Evolutionary conservation across 2,329 filamentous ascomycete genomes (phyloP).

Genomic region (Trichoderma hamatum): DNA sequence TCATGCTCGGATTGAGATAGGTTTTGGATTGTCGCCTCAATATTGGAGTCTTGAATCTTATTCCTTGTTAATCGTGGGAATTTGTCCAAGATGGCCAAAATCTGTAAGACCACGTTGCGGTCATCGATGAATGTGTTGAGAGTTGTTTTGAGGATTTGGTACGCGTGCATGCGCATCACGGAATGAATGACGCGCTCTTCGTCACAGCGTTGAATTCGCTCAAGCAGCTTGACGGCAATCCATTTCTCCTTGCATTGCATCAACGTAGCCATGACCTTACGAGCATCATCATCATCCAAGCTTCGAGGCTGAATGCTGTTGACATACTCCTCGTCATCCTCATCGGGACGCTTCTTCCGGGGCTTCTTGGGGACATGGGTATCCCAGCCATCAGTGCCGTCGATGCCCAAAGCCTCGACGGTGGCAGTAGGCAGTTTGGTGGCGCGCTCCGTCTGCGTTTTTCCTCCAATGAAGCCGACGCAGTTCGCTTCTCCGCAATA

Average conservation of each 20-base stretch:
- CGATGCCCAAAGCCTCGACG: slow-evolving; percentile 94
- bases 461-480: slow-evolving; percentile 94
- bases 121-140: slow-evolving; percentile 87
- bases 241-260: slow-evolving; percentile 99
- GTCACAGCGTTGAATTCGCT: slow-evolving; percentile 82
- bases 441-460: slow-evolving; percentile 93
- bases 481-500: slow-evolving; percentile 96
- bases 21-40: slow-evolving; percentile 77
- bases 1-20: slow-evolving; percentile 71
- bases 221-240: slow-evolving; percentile 94
- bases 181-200: slow-evolving; percentile 86
- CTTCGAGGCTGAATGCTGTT: slow-evolving; percentile 81
- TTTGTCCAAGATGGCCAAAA: slow-evolving; percentile 84
- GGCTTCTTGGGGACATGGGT: slow-evolving; percentile 86
- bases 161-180: slow-evolving; percentile 95
- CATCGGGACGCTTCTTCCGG: slow-evolving; percentile 86
- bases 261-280: slow-evolving; percentile 93
- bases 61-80: slow-evolving; percentile 92
- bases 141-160: slow-evolving; percentile 88
- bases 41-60: slow-evolving; percentile 96
- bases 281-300: slow-evolving; percentile 80
- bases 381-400: slow-evolving; percentile 90
- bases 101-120: slow-evolving; percentile 83
- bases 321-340: slow-evolving; percentile 95
- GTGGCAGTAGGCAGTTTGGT: slow-evolving; percentile 88